Evolutionary conservation across 2,329 filamentous ascomycete species (phyloP).

Genomic region (Lomentospora prolificans): DNA sequence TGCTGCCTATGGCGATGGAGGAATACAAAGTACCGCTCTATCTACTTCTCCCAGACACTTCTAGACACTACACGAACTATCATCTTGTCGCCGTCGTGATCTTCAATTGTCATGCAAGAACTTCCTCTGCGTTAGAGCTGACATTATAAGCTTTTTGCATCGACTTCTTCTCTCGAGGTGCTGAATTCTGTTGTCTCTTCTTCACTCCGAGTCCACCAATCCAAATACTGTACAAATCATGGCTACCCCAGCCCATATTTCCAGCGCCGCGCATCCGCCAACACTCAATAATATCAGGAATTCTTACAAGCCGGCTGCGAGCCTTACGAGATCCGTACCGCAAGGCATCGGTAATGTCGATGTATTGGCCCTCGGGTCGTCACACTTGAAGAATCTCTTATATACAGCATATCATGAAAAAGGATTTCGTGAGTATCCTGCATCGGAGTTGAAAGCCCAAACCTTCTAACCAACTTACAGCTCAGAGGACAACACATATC

Average conservation of each 20-base stretch:
- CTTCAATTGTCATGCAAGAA: not conserved
- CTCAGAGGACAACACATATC: conserved; percentile 3
- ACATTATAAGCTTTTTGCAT: not conserved
- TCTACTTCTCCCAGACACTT: not conserved
- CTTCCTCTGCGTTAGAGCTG: not conserved
- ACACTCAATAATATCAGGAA: conserved; percentile 5
- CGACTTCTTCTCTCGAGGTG: not conserved
- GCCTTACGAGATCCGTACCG: conserved; percentile 7
- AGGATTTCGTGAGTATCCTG: not conserved
- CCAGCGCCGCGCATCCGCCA: not conserved
- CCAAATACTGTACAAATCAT: not conserved
- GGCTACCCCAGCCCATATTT: not conserved
- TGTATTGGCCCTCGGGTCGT: not conserved
- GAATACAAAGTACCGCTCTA: not conserved
- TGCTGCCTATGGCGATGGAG: not conserved
- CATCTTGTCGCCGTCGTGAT: not conserved
- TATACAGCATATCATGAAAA: conserved; percentile 8
- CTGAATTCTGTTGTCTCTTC: not conserved
- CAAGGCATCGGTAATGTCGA: conserved; percentile 5
- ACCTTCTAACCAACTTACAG: conserved; percentile 1
- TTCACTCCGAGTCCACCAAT: not conserved
- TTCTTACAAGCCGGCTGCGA: conserved; percentile 5
- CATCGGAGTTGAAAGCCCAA: not conserved
- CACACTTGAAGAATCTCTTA: conserved; percentile 4
- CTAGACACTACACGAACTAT: not conserved